These are phyloP conservation scores for Aspergillus olivimuriae DNA, from an alignment of 495 filamentous ascomycete species.

Conservation along the genomic window DNA sequence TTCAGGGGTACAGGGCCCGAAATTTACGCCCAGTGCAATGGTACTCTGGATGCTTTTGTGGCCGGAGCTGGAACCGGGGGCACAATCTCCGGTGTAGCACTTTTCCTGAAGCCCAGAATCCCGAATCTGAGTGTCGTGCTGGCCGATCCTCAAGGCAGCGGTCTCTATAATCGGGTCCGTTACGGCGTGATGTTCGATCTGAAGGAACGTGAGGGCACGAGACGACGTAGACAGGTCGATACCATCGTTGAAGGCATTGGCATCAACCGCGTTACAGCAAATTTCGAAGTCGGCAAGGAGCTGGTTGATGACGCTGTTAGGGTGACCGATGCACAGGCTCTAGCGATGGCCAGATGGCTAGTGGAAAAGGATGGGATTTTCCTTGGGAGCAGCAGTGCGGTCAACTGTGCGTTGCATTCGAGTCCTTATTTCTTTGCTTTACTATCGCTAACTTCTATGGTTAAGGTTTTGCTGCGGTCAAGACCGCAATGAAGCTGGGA, in stretches of 20 bases:
- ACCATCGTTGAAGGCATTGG: slow-evolving; percentile 95
- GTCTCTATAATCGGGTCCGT: slow-evolving; percentile 81
- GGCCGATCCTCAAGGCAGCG: slow-evolving; percentile 91
- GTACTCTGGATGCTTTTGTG: slow-evolving; percentile 79
- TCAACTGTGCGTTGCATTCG: slow-evolving; percentile 66
- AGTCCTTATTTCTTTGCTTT: slow-evolving; percentile 4
- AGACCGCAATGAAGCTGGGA: slow-evolving; percentile 67
- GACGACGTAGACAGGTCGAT: slow-evolving; percentile 85
- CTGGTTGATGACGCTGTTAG: slow-evolving; percentile 85
- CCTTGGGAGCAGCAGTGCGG: slow-evolving; percentile 85
- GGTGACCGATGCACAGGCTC: slow-evolving; percentile 86
- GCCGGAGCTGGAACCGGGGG: slow-evolving; percentile 95
- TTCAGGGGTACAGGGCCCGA: slow-evolving; percentile 80
- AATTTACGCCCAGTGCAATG: slow-evolving; percentile 72
- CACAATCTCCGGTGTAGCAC: slow-evolving; percentile 81
- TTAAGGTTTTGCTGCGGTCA: slow-evolving; percentile 72
- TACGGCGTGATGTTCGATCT: slow-evolving; percentile 93
- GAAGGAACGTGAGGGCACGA: slow-evolving; percentile 83
- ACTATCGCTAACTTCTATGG: slow-evolving; percentile 7
- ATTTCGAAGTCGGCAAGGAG: slow-evolving; percentile 79
- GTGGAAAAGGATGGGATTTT: slow-evolving; percentile 97
- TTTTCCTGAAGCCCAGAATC: slow-evolving; percentile 68
- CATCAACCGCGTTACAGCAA: slow-evolving; percentile 84
- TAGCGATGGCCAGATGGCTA: slow-evolving; percentile 88
- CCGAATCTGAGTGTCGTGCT: slow-evolving; percentile 66